Conservation (phyloP, 1,284 basidiomycete genomes). For the Puccinia sorghi region DNA sequence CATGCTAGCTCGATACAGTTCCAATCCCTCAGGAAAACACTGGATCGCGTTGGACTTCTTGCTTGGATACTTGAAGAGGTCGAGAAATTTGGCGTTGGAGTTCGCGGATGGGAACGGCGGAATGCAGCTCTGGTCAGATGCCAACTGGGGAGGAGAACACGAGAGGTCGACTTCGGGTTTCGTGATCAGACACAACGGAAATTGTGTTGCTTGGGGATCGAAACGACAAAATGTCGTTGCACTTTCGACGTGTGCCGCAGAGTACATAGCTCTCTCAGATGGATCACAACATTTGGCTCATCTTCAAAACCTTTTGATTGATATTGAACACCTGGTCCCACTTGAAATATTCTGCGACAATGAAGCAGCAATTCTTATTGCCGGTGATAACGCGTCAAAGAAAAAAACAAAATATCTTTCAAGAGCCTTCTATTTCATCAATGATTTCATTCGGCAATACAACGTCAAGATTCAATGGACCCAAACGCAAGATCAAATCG, state of each 20-base stretch:
- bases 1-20: neutral
- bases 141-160: conserved; percentile 30
- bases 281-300: neutral
- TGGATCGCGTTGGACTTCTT: neutral
- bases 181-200: neutral
- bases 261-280: neutral
- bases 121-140: conserved; percentile 20
- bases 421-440: conserved; percentile 10
- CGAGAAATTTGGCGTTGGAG: neutral
- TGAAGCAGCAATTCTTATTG: conserved; percentile 17
- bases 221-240: conserved; percentile 17
- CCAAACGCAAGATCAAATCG: neutral
- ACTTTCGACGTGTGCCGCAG: conserved; percentile 12
- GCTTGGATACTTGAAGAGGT: neutral
- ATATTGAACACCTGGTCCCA: neutral
- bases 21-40: neutral
- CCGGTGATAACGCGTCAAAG: conserved; percentile 9
- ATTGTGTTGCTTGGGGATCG: conserved; percentile 5
- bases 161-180: conserved; percentile 17
- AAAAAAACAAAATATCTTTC: conserved; percentile 4
- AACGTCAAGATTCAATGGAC: conserved; percentile 28
- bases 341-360: conserved; percentile 10
- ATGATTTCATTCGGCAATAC: conserved; percentile 3
- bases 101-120: neutral
- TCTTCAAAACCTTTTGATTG: neutral